Evolutionary conservation across 805 yeast genomes (phyloP), one percentile per base, ranked within the genome.

Genomic region (Ogataea siamensis): DNA sequence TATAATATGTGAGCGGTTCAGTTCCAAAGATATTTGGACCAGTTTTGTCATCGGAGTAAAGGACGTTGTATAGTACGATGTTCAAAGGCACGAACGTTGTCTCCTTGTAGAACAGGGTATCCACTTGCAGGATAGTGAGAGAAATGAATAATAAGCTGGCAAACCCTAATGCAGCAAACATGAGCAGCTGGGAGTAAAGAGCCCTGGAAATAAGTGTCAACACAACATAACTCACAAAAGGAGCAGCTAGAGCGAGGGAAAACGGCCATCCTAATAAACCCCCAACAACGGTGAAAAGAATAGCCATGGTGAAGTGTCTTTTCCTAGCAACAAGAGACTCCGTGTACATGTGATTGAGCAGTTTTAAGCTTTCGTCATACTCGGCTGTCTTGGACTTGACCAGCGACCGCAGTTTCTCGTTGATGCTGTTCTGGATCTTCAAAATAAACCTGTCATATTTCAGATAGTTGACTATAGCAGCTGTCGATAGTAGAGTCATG

Each of bases 231-330:
- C 64, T 32, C 13, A 75, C 70, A 39, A 80, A 69, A 1, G 96
- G 93, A 2, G 74, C 47, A 2, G 79, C 78, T 39, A 87, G 59
- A 0, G 73, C 78, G 40, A 86, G 60, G 0, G 82, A 75, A 59
- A 89, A 91, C 1, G 97, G 97, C 97, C 97, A 91, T 2, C 97
- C 97, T 20, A 84, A 46, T 2, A 89, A 53, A 0, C 91, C 91
- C 5, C 88, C 94, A n/a, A 83, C 46, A 14, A 74, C 60, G 24
- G 71, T 66, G 67, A 71, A 71, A 1, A 67, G 42, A 3, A 74
- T 56, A 2, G 70, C 62, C n/a, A 49, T 18, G 3, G 63, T 53
- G 36, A 52, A 58, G 20, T 42, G 45, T 30, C 49, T 50, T 8
- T 53, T 47, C 23, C 46, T 50, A 1, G 55, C 26, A 7, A 39